Evolutionary conservation across 768 basidiomycete species (phyloP).

Genomic region (Suillus decipiens): DNA sequence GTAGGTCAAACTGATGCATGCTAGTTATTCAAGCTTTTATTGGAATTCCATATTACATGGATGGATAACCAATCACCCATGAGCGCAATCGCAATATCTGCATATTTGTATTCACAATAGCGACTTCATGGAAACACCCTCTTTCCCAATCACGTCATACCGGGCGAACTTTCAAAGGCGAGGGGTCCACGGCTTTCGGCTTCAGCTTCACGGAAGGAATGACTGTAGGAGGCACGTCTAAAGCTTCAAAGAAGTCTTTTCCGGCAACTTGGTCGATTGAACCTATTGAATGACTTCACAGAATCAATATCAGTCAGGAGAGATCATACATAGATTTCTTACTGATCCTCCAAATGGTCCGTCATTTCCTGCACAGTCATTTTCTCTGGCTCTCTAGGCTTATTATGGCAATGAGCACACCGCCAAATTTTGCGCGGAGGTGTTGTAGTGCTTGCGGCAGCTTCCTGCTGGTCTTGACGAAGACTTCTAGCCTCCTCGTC

Average conservation of each 20-base stretch:
- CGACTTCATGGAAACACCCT: not conserved
- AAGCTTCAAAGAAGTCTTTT: not conserved
- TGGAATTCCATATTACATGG: not conserved
- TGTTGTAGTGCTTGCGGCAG: not conserved
- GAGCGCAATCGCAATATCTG: not conserved
- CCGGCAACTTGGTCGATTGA: not conserved
- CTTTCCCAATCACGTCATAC: too few relatives aligned
- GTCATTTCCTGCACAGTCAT: not conserved
- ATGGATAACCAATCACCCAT: not conserved
- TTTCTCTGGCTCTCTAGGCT: constrained; percentile 1
- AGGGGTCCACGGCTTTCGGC: not conserved
- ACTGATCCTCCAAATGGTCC: constrained; percentile 2
- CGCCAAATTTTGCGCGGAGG: constrained; percentile 2
- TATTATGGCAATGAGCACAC: not conserved
- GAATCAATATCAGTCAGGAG: not conserved
- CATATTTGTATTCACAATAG: not conserved
- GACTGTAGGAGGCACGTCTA: not conserved
- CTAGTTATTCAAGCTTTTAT: not conserved
- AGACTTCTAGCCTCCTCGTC: not conserved
- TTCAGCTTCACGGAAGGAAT: constrained; percentile 5
- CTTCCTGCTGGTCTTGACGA: not conserved
- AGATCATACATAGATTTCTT: not conserved
- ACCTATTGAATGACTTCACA: not conserved
- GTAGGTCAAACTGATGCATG: too few relatives aligned
- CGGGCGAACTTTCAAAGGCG: not conserved